Conservation (phyloP, 768 basidiomycete genomes). For the Trametes sanguinea region DNA sequence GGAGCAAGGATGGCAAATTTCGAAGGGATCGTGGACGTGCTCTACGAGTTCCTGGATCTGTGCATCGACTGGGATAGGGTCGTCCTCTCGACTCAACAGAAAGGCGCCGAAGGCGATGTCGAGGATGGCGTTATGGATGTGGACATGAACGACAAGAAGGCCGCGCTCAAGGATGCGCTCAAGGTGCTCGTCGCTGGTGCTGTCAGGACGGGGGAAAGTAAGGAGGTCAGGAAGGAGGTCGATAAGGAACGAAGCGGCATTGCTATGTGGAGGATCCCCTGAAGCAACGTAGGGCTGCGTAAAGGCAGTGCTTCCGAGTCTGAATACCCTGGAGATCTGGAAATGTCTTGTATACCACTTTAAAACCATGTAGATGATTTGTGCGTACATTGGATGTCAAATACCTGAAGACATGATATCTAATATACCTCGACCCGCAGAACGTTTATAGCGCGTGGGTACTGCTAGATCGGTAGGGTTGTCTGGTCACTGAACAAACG, state of each 20-base stretch:
- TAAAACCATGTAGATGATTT: too few species aligned
- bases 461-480: too few species aligned
- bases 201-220: slow-evolving; percentile 52
- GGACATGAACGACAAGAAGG: slow-evolving; percentile 35
- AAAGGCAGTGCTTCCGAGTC: too few species aligned
- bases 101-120: slow-evolving; percentile 21
- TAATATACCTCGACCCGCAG: too few species aligned
- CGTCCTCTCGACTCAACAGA: slow-evolving; percentile 32
- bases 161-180: slow-evolving; percentile 49
- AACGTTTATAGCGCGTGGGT: too few species aligned
- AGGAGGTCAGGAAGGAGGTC: slow-evolving; percentile 55
- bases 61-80: slow-evolving; percentile 66
- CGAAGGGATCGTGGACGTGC: slow-evolving; percentile 53
- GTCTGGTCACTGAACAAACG: too few species aligned
- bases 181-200: slow-evolving; percentile 55
- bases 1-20: slow-evolving; percentile 41
- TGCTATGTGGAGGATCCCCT: slow-evolving; percentile 69
- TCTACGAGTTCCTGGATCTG: slow-evolving; percentile 61
- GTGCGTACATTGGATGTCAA: too few species aligned
- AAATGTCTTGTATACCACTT: too few species aligned
- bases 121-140: slow-evolving; percentile 23
- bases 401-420: too few species aligned
- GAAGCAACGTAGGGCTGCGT: neutral
- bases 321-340: too few species aligned
- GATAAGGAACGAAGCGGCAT: slow-evolving; percentile 61